phyloP scores from a whole-genome alignment of 2,329 filamentous ascomycete species.

The Neurospora crassa region DNA sequence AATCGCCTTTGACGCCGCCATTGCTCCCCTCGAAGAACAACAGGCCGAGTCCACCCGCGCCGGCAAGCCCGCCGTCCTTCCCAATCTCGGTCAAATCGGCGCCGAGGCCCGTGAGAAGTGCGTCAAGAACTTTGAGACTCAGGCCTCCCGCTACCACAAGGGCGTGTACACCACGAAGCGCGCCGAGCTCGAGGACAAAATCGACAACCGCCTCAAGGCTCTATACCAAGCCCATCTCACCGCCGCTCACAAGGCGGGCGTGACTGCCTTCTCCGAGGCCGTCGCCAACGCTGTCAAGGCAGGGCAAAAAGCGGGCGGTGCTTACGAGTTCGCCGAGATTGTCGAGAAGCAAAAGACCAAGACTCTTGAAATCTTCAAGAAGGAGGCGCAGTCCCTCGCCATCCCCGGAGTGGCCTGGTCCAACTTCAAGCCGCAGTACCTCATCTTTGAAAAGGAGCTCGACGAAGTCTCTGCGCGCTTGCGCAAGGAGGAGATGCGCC shows the following conservation, averaged over 20 bases:
- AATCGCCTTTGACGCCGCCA: constrained; percentile 69
- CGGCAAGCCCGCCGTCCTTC: constrained; percentile 65
- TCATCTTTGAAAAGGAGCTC: constrained; percentile 79
- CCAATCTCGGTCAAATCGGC: constrained; percentile 66
- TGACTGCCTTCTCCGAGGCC: constrained; percentile 75
- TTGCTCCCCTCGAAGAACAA: constrained; percentile 75
- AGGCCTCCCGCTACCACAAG: constrained; percentile 94
- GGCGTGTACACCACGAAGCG: constrained; percentile 83
- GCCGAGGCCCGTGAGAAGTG: constrained; percentile 61
- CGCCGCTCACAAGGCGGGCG: constrained; percentile 81
- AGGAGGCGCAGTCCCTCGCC: constrained; percentile 61
- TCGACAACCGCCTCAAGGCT: constrained; percentile 79
- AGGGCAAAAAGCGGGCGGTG: constrained; percentile 82
- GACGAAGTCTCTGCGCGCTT: constrained; percentile 78
- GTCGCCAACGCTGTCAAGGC: constrained; percentile 81
- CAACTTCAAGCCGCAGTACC: constrained; percentile 70
- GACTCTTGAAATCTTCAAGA: constrained; percentile 65
- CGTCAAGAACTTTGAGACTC: constrained; percentile 75
- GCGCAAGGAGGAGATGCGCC: constrained; percentile 91
- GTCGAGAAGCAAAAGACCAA: constrained; percentile 73
- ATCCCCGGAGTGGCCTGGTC: constrained; percentile 83
- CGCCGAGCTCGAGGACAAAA: constrained; percentile 73
- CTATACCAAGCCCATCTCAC: constrained; percentile 82
- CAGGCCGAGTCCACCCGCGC: constrained; percentile 64
- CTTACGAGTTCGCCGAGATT: constrained; percentile 93